Base-by-base conservation (phyloP, 768 basidiomycete genomes). In the Clathrus columnatus region DNA sequence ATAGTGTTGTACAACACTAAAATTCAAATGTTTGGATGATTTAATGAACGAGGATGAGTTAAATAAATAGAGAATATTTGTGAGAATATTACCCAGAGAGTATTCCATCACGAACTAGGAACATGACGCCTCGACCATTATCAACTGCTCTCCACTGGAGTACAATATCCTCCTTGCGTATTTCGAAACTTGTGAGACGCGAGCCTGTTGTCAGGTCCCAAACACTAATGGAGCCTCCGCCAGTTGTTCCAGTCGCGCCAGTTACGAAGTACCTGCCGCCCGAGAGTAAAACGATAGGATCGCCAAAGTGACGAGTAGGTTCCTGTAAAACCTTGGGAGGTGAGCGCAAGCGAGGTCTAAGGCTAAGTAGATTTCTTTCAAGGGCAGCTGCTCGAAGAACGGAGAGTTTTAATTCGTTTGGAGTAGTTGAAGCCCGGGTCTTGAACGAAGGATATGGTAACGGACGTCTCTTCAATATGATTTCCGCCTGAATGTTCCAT, bases 401-500 rank as follows among this genome's bases (percentile, higher is more conserved):
- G 24, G 54, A 44, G 5, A 32, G 28, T 47, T 47, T 26, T 8
- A 55, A 26, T 28, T 55, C 44, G 17, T 29, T 17, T 18, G 23
- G 14, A 20, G 54, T 32, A 0, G 48, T 26, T 3, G 48, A 57
- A 17, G 10, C 50, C 14, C 48, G 48, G 27, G 26, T 42, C 11
- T 29, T 36, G 27, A 51, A 50, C 7, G 56, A 48, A 14, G 56
- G 56, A 24, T 52, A 51, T 17, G 57, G 57, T 27, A 57, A 41
- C 1, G 57, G 57, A 21, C 57, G 50, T 46, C 54, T 28, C 11
- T 48, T 29, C 29, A 42, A 47, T 24, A 55, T 32, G 30, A 10
- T 48, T 30, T 55, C 54, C 16, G 54, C 54, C 18, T 47, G 46
- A 48, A 55, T 46, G n/a, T 32, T 55, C 54, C 54, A 55, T 29